Evolutionary conservation across 2,329 filamentous ascomycete genomes (phyloP), one percentile per base, ranked within the genome.

Genomic region (Neofusicoccum laricinum): DNA sequence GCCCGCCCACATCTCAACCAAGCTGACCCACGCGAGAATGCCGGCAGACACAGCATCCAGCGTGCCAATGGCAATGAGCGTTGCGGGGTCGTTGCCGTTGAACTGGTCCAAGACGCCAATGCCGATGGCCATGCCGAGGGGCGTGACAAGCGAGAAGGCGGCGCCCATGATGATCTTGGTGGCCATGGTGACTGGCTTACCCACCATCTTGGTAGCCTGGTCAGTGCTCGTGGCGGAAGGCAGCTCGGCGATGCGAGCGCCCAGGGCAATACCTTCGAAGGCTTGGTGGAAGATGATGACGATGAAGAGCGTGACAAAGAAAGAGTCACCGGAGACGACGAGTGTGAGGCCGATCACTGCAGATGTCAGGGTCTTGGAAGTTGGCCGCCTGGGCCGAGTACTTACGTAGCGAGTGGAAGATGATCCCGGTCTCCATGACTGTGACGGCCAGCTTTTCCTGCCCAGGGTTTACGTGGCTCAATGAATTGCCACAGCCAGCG

Each of bases 261-360:
- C 90, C 0, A 93, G 85, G 0, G 90, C 90, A 50, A 93, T 81
- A 3, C 90, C 90, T 72, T 92, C 90, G 69, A 93, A 91, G 79
- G 90, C 86, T 71, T 92, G 90, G 71, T 92, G 90, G 78, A 92
- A 92, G 64, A 92, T 77, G 65, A 93, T 90, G 62, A 92, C 90
- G 49, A 81, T 75, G 67, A 84, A 79, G 2, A 85, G 76, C 0
- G 82, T 84, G 45, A 78, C 77, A 73, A 84, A 84, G 69, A 79
- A 82, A 3, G 77, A 80, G 70, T 85, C 81, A 2, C 79, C 79
- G 0, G 81, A 78, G 1, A 84, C 81, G 5, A 84, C 85, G 1
- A 89, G 80, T 0, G 87, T 88, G 40, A 90, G 74, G 21, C 86
- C 86, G 41, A 90, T 87, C 7, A 90, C 85, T 59, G 41, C 2